These are phyloP conservation scores for Vaccinium darrowii DNA, from an alignment of 148 eudicot species.

Conservation along the genomic window DNA sequence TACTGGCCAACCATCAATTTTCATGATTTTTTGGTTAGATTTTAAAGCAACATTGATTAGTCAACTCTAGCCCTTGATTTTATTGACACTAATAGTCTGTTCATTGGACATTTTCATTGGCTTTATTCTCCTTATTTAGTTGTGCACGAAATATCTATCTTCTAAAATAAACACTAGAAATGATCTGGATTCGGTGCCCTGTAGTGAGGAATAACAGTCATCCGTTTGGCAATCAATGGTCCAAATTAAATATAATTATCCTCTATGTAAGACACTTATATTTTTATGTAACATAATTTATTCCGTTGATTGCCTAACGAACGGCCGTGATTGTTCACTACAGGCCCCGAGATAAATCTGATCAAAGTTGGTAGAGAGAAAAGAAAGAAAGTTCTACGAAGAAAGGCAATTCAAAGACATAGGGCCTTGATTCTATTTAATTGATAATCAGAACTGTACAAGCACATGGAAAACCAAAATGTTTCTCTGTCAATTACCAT, in stretches of 20 bases:
- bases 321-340: no score
- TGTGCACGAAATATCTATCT: not conserved
- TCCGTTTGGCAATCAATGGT: no score
- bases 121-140: not conserved
- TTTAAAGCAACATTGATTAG: conserved; percentile 1
- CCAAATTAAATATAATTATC: no score
- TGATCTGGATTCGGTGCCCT: not conserved
- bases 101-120: not conserved
- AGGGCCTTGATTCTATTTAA: not conserved
- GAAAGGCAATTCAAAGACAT: not conserved
- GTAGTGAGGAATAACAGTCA: no score
- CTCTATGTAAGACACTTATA: no score
- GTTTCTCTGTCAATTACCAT: not conserved
- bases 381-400: no score
- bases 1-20: not conserved
- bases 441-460: conserved; percentile 1
- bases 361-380: no score
- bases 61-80: not conserved
- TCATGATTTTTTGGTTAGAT: not conserved
- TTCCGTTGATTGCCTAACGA: no score
- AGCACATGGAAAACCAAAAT: not conserved
- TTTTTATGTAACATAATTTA: no score
- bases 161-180: not conserved
- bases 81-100: not conserved
- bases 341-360: no score